phyloP scores from a whole-genome alignment of 2,329 filamentous ascomycete genomes.

The Sarocladiaceae sp. region DNA sequence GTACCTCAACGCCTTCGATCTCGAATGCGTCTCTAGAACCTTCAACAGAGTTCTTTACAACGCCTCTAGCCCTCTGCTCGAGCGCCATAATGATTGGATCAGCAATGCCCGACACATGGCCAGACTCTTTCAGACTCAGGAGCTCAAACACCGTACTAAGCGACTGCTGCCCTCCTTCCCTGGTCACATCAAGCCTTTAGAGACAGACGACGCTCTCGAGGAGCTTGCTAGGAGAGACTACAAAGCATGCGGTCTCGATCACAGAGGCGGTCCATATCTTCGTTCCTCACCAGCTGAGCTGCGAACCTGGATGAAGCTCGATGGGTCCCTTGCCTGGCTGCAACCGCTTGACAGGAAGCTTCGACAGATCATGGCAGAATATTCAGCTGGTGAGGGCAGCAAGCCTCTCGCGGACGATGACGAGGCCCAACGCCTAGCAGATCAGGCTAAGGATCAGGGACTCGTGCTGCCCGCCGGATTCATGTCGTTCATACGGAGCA shows the following conservation, averaged over 20 bases:
- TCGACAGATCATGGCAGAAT: background rate
- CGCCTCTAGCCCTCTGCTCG: background rate
- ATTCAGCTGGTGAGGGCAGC: background rate
- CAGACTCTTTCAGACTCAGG: background rate
- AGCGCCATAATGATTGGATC: background rate
- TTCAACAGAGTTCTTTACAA: background rate
- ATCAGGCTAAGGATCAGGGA: background rate
- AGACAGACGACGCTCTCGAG: background rate
- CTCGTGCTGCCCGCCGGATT: background rate
- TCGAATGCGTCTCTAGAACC: background rate
- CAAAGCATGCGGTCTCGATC: background rate
- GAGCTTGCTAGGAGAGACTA: background rate
- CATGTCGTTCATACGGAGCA: background rate
- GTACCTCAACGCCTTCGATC: background rate
- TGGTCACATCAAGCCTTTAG: background rate
- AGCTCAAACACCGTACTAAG: background rate
- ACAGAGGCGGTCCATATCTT: background rate
- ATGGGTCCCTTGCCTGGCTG: background rate
- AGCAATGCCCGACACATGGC: background rate
- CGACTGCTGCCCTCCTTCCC: background rate
- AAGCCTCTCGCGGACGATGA: background rate
- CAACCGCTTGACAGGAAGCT: background rate
- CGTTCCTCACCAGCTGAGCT: background rate
- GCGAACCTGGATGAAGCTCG: background rate
- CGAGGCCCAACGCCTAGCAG: background rate